Evolutionary conservation across 2,329 filamentous ascomycete species (phyloP).

Genomic region (Dactylellina sp.): DNA sequence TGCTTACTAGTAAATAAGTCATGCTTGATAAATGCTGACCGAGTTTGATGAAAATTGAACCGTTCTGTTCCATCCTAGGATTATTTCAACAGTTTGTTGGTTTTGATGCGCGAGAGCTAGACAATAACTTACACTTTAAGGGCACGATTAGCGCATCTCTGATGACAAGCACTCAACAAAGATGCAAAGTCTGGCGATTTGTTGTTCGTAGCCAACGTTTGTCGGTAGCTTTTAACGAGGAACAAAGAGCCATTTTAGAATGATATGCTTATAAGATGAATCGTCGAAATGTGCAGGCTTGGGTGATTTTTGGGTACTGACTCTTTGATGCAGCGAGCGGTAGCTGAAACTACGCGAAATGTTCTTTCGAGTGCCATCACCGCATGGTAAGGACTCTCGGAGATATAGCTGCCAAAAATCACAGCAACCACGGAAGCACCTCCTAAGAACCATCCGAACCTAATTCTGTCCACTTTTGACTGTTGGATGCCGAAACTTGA

Average conservation of each 20-base stretch:
- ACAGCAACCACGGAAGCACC: slow-evolving; percentile 27
- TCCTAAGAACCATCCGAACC: slow-evolving; percentile 31
- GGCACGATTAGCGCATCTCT: slow-evolving; percentile 47
- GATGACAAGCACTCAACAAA: slow-evolving; percentile 41
- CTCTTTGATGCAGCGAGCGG: slow-evolving; percentile 53
- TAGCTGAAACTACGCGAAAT: slow-evolving; percentile 41
- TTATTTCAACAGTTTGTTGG: neutral
- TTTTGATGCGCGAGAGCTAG: neutral
- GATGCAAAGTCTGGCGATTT: slow-evolving; percentile 27
- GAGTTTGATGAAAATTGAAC: slow-evolving; percentile 97
- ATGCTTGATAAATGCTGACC: slow-evolving; percentile 81
- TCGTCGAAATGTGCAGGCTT: neutral
- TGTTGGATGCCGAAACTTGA: neutral
- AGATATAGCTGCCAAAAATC: slow-evolving; percentile 24
- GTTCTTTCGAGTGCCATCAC: slow-evolving; percentile 53
- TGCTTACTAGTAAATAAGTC: slow-evolving; percentile 59
- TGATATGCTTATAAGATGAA: neutral
- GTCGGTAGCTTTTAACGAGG: slow-evolving; percentile 33
- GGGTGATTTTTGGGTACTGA: slow-evolving; percentile 19
- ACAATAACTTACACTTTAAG: slow-evolving; percentile 37
- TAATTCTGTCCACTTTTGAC: neutral
- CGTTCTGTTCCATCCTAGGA: slow-evolving; percentile 81
- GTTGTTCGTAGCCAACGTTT: slow-evolving; percentile 26
- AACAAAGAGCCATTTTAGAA: slow-evolving; percentile 23
- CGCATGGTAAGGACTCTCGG: slow-evolving; percentile 48